A percentile compares a stretch with the other conserved stretches of the same genome.
These are phyloP conservation scores for Leccinum broughii DNA, from an alignment of 768 basidiomycete genomes.

Conservation along the genomic window DNA sequence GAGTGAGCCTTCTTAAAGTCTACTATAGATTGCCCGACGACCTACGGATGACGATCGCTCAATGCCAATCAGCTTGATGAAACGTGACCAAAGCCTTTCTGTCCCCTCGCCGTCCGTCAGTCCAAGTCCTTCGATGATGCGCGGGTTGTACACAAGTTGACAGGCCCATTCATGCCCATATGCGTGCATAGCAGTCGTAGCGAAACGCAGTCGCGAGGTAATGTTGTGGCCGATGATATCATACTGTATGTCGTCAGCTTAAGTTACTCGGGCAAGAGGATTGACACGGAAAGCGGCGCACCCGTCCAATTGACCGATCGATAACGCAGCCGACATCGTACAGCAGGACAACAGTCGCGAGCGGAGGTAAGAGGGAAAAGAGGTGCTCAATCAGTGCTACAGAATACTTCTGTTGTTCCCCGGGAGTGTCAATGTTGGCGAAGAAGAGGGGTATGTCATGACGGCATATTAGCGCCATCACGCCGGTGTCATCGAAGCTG, in stretches of 20 bases:
- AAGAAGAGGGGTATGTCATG: conserved; percentile 42
- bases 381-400: conserved; percentile 35
- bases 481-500: conserved; percentile 33
- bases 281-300: background rate
- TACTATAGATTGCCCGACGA: background rate
- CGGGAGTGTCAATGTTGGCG: conserved; percentile 30
- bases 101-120: conserved; percentile 21
- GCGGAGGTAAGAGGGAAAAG: conserved; percentile 29
- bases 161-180: background rate
- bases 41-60: conserved; percentile 35
- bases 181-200: background rate
- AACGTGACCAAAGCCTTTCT: background rate
- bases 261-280: background rate
- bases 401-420: conserved; percentile 32
- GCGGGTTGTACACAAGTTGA: background rate
- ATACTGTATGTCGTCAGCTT: background rate
- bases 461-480: conserved; percentile 40
- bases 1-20: background rate
- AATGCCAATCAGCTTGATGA: conserved; percentile 35
- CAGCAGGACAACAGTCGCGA: background rate
- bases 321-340: background rate
- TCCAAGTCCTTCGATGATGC: conserved; percentile 18
- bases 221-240: background rate
- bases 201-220: background rate
- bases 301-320: background rate